Conservation (phyloP, 768 basidiomycete species). For the Boletus sp. region DNA sequence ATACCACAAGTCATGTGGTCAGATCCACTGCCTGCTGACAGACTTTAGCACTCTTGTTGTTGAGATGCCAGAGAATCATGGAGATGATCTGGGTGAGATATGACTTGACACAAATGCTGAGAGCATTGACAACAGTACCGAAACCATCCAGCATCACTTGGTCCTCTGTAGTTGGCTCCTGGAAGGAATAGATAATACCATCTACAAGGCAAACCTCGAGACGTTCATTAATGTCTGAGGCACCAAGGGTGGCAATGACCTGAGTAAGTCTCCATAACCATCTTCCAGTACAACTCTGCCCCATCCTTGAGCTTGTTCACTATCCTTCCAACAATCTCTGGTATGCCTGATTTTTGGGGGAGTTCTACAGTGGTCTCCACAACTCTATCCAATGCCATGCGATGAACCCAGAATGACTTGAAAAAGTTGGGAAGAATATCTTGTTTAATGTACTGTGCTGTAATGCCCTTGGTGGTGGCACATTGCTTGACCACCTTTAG, state of each 20-base stretch:
- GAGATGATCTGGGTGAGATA: slow-evolving; percentile 99
- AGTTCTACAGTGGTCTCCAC: slow-evolving; percentile 99
- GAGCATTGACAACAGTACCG: slow-evolving; percentile 94
- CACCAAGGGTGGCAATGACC: slow-evolving; percentile 88
- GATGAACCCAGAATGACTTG: slow-evolving; percentile 97
- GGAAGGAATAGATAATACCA: slow-evolving; percentile 99
- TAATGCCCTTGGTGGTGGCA: slow-evolving; percentile 97
- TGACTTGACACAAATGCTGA: slow-evolving; percentile 97
- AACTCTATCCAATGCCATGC: slow-evolving; percentile 96
- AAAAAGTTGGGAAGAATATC: slow-evolving; percentile 99
- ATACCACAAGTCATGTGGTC: slow-evolving; percentile 90
- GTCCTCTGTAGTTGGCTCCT: slow-evolving; percentile 98
- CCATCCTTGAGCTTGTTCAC: slow-evolving; percentile 61
- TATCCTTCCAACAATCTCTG: slow-evolving; percentile 88
- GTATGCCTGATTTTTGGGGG: slow-evolving; percentile 94
- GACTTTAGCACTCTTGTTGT: slow-evolving; percentile 99
- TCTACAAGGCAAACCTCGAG: slow-evolving; percentile 93
- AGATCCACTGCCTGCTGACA: slow-evolving; percentile 98
- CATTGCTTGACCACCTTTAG: slow-evolving; percentile 99
- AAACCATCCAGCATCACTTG: slow-evolving; percentile 99
- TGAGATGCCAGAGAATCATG: slow-evolving; percentile 97
- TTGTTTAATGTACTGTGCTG: slow-evolving; percentile 91
- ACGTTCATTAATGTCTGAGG: slow-evolving; percentile 96
- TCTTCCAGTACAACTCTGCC: slow-evolving; percentile 87
- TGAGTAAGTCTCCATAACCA: slow-evolving; percentile 99